Evolutionary conservation across 495 filamentous ascomycete genomes (phyloP), one percentile per base, ranked within the genome.

Genomic region (Aspergillus nidulans): DNA sequence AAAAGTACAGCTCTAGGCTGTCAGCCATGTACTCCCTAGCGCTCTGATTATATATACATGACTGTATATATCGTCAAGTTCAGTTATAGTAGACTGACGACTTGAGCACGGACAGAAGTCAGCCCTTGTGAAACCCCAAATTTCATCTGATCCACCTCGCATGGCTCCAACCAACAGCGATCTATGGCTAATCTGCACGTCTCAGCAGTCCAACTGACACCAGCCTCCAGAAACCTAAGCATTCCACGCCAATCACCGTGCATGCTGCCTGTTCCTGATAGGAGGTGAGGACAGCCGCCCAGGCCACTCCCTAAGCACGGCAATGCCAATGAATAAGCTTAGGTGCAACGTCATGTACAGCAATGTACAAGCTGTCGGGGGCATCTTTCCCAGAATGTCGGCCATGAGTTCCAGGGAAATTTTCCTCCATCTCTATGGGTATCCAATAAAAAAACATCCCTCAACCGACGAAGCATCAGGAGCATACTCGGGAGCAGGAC

Each of bases 111-210:
- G 65, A 64, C 67, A 60, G 6, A 66, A 65, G 69, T 73, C 72
- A 75, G 72, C 72, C 70, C 69, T 69, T 72, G 72, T 75, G 72
- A 67, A 71, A 75, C 72, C 69, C 63, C 53, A 62, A 52, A 64
- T 67, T 65, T 54, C 69, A 67, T 74, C 72, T 75, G 72, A 75
- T 73, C 69, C 65, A 69, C 65, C 64, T 58, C 55, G 51, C 64
- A 67, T 69, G 63, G 58, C 60, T 56, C 51, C 44, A 55, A 43
- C 53, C 58, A 57, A 52, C 59, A 36, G 50, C 47, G 20, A 43
- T 52, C 32, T 39, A 25, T 38, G 47, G 32, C 47, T 49, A 12
- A 39, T 39, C 47, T 49, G 47, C 47, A 49, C 21, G 20, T 15
- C 47, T 49, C 42, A 45, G 52, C 49, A 45, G 59, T 62, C 59